phyloP scores from a whole-genome alignment of 1,284 basidiomycete species.

The Cerrena zonata region DNA sequence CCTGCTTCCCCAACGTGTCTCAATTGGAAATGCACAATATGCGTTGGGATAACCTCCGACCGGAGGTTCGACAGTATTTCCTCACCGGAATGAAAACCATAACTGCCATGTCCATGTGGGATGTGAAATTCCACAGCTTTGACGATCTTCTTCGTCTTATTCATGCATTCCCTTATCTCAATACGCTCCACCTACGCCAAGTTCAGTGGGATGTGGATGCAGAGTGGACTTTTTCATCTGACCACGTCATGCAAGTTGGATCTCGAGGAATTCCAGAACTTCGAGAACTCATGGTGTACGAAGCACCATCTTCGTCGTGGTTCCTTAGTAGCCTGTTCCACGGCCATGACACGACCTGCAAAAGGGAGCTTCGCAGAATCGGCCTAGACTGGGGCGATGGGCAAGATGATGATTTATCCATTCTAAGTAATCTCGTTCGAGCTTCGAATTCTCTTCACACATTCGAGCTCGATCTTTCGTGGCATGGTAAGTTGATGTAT shows the following conservation, averaged over 20 bases:
- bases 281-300: conserved; percentile 1
- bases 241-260: no score
- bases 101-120: neutral
- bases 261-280: no score
- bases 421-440: neutral
- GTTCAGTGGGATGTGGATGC: neutral
- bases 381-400: conserved; percentile 3
- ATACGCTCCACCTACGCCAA: neutral
- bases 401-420: conserved; percentile 3
- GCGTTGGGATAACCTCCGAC: conserved; percentile 1
- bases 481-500: conserved; percentile 5
- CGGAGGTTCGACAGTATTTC: conserved; percentile 2
- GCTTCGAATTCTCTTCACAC: neutral
- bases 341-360: neutral
- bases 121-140: conserved; percentile 2
- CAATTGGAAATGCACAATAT: neutral
- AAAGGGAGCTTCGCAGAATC: neutral
- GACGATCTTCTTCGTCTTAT: conserved; percentile 4
- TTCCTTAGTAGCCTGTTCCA: conserved; percentile 2
- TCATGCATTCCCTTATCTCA: neutral
- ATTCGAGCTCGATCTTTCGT: conserved; percentile 4
- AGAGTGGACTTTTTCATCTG: neutral
- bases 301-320: neutral
- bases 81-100: neutral
- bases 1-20: neutral